phyloP scores from a whole-genome alignment of 2,329 filamentous ascomycete species.

The Claviceps pazoutovae region DNA sequence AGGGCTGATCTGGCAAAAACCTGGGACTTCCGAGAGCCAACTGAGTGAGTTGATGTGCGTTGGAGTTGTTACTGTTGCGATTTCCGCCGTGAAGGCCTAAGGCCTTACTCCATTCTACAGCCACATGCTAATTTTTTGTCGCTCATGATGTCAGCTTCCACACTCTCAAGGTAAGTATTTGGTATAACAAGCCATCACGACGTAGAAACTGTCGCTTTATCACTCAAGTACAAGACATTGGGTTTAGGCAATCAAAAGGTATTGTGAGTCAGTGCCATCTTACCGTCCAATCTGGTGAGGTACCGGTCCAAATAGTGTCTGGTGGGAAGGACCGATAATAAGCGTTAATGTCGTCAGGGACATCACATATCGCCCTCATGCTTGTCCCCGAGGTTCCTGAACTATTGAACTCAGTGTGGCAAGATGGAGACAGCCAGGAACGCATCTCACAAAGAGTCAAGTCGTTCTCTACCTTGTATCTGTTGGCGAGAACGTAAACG shows the following conservation, averaged over 20 bases:
- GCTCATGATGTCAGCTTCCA: not conserved
- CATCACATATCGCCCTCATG: conserved; percentile 49
- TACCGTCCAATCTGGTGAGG: conserved; percentile 36
- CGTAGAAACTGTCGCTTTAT: not conserved
- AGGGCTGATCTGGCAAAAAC: conserved; percentile 43
- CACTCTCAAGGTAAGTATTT: not conserved
- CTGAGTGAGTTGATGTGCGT: conserved; percentile 41
- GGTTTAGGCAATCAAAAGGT: not conserved
- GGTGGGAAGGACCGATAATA: conserved; percentile 33
- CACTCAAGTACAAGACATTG: too few species aligned
- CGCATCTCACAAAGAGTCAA: conserved; percentile 51
- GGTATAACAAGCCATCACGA: not conserved
- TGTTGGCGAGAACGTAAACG: conserved; percentile 53
- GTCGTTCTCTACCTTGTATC: conserved; percentile 30
- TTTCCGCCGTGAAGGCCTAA: conserved; percentile 43
- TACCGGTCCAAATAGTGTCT: conserved; percentile 17
- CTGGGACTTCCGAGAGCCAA: conserved; percentile 27
- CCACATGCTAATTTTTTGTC: conserved; percentile 26
- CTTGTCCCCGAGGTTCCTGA: conserved; percentile 42
- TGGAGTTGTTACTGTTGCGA: conserved; percentile 41
- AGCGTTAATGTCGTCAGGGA: conserved; percentile 35
- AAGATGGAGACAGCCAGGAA: conserved; percentile 48
- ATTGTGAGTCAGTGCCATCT: not conserved
- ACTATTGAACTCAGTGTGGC: conserved; percentile 48
- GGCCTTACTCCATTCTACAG: conserved; percentile 37